phyloP scores from a whole-genome alignment of 2,329 filamentous ascomycete species.

The Colletotrichum truncatum region DNA sequence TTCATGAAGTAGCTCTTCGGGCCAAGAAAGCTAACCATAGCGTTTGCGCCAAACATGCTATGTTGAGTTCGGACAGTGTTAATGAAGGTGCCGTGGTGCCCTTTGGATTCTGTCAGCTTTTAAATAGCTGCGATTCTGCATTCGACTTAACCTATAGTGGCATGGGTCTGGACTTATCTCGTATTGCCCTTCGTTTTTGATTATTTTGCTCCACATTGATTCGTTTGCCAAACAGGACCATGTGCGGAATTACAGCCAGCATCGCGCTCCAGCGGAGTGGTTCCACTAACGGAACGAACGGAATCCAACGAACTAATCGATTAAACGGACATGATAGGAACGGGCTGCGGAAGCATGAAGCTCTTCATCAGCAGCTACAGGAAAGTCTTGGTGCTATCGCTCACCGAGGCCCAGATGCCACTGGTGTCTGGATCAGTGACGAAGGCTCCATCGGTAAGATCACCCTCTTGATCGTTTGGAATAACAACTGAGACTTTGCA shows the following conservation, averaged over 20 bases:
- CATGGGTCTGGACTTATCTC: too few relatives aligned
- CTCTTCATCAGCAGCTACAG: slow-evolving; percentile 31
- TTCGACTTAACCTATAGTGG: too few relatives aligned
- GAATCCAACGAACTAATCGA: background rate
- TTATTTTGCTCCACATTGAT: background rate
- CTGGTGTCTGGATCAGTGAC: slow-evolving; percentile 39
- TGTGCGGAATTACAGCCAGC: slow-evolving; percentile 25
- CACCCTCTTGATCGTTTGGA: background rate
- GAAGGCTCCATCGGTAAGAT: slow-evolving; percentile 9
- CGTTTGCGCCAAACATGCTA: too few relatives aligned
- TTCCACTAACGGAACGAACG: background rate
- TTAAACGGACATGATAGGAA: background rate
- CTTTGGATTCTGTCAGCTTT: too few relatives aligned
- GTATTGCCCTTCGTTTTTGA: too few relatives aligned
- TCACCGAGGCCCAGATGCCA: slow-evolving; percentile 43
- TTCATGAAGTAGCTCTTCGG: too few relatives aligned
- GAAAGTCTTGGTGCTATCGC: slow-evolving; percentile 36
- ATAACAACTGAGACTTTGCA: background rate
- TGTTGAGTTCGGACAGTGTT: too few relatives aligned
- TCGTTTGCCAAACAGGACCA: background rate
- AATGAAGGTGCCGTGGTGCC: too few relatives aligned
- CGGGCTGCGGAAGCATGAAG: background rate
- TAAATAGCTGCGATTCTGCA: too few relatives aligned
- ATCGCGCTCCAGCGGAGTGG: slow-evolving; percentile 17
- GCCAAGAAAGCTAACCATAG: too few relatives aligned